Evolutionary conservation across 2,329 filamentous ascomycete species (phyloP), one percentile per base, ranked within the genome.

Genomic region (Alternaria metachromatica): DNA sequence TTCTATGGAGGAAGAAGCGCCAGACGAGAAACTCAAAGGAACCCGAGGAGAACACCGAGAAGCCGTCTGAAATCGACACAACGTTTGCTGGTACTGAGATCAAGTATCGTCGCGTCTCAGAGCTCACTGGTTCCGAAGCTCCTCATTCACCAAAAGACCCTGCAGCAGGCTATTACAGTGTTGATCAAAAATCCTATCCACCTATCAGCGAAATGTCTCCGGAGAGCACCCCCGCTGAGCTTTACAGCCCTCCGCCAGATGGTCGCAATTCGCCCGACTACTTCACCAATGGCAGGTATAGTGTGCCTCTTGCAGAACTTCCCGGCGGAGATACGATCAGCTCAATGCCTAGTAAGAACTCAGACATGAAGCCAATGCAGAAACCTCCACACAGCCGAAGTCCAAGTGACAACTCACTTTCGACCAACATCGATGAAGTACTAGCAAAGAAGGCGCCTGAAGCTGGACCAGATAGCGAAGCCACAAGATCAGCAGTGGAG

Each of bases 181-280:
- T 58, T 18, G 69, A 75, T 6, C 58, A 72, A 6, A 77, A 78
- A 41, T 68, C 67, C 5, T 70, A 75, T 41, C 76, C 76, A 5
- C 69, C 76, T 1, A 77, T 80, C 58, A 74, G 69, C 53, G 78
- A 80, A 48, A 70, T 80, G 69, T 72, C 70, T 4, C 72, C 72
- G 4, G 76, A 78, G 4, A 74, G 71, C n/a, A 71, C 73, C 12
- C 76, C 76, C 0, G 73, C 71, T 1, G 77, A 79, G 55, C 55
- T 80, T n/a, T 78, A 77, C 45, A 77, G 73, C 18, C 76, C 76
- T 9, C 76, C 76, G 8, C 56, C 63, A 11, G 65, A 72, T 13
- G 66, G 64, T 13, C 43, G 58, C 26, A 59, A 62, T 10, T 49
- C 54, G 12, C 50, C 33, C 5, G 76, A 78, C 28, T 79, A 78